Evolutionary conservation across 768 basidiomycete genomes (phyloP).

Genomic region (Auricularia heimuer): DNA sequence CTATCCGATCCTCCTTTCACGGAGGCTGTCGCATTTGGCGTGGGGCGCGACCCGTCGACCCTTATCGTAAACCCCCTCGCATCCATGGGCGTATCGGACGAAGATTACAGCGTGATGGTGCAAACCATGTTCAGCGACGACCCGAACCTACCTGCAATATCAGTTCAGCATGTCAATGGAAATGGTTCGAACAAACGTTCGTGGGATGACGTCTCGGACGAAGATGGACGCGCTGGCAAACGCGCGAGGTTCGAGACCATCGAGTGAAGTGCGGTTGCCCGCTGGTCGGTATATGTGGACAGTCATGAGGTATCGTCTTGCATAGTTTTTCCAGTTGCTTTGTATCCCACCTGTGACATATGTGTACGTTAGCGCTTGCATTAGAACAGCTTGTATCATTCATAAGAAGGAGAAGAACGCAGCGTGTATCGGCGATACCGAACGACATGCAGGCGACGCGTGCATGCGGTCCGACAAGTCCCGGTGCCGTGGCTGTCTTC

Average conservation of each 20-base stretch:
- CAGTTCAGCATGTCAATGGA: conserved; percentile 8
- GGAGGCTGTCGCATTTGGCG: background rate
- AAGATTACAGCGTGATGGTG: conserved; percentile 75
- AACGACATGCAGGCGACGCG: too few relatives aligned
- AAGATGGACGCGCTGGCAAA: conserved; percentile 28
- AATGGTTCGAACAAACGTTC: conserved; percentile 19
- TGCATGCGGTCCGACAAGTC: too few relatives aligned
- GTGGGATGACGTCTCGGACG: conserved; percentile 18
- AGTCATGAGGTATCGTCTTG: background rate
- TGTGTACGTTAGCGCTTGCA: background rate
- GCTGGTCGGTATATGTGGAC: background rate
- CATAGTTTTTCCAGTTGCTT: conserved; percentile 1
- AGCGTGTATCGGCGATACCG: too few relatives aligned
- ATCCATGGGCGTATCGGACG: conserved; percentile 80
- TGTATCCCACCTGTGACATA: background rate
- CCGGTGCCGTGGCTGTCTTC: too few relatives aligned
- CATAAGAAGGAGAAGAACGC: too few relatives aligned
- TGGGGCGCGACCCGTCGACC: background rate
- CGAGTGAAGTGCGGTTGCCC: conserved; percentile 14
- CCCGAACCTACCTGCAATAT: conserved; percentile 1
- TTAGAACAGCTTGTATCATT: background rate
- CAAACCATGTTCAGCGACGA: conserved; percentile 63
- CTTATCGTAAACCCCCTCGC: conserved; percentile 61
- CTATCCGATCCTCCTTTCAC: background rate
- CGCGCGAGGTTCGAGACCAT: conserved; percentile 32